A percentile compares a stretch with the other conserved stretches of the same genome.
Evolutionary conservation across 1,284 basidiomycete genomes (phyloP).

Genomic region (Rhodotorula mucilaginosa): DNA sequence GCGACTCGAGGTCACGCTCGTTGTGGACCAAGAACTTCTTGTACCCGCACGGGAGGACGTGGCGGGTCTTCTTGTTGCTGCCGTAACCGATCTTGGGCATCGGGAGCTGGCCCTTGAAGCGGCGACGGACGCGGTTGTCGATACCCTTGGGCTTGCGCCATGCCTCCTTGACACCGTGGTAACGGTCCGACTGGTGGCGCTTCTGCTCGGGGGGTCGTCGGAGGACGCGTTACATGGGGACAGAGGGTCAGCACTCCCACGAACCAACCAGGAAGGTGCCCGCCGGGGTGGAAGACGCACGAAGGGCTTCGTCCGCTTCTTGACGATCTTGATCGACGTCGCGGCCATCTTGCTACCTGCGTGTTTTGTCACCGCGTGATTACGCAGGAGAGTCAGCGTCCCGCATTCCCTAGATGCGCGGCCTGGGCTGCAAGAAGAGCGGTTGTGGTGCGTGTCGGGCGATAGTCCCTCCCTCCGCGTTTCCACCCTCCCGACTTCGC

Average conservation of each 20-base stretch:
- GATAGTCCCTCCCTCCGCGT: too few species aligned
- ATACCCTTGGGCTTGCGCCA: constrained; percentile 67
- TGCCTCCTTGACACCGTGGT: constrained; percentile 89
- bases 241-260: neutral
- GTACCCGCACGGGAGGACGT: constrained; percentile 87
- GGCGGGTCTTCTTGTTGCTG: constrained; percentile 71
- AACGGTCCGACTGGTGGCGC: constrained; percentile 96
- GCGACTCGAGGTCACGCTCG: constrained; percentile 83
- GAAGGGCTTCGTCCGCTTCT: constrained; percentile 94
- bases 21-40: constrained; percentile 82
- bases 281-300: constrained; percentile 59
- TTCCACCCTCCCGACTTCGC: too few species aligned
- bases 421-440: too few species aligned
- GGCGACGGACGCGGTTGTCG: constrained; percentile 59
- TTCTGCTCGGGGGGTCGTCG: constrained; percentile 51
- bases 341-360: constrained; percentile 5
- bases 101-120: constrained; percentile 75
- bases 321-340: constrained; percentile 71
- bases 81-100: constrained; percentile 79
- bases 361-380: neutral
- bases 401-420: too few species aligned
- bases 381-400: too few species aligned
- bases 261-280: too few species aligned
- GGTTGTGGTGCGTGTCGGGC: too few species aligned
- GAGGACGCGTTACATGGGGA: neutral